These are phyloP conservation scores for Begonia masoniana DNA, from an alignment of 306 rosid genomes.

Conservation along the genomic window DNA sequence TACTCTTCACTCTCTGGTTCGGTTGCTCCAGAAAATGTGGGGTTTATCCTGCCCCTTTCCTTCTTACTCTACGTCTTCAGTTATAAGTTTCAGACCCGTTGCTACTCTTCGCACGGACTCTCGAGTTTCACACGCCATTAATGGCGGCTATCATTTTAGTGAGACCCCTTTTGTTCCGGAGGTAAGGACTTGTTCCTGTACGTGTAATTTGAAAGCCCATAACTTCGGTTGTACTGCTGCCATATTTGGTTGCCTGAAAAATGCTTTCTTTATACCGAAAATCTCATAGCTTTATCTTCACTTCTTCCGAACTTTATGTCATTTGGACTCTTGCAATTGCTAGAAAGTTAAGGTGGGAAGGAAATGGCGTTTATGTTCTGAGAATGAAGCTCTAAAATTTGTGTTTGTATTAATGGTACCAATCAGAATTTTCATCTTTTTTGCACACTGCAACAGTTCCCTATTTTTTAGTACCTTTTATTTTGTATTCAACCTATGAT, in stretches of 20 bases:
- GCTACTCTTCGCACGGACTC: conserved; percentile 19
- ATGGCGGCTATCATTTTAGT: conserved; percentile 6
- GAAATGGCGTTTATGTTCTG: neutral
- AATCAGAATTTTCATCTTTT: no score
- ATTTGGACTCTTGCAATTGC: no score
- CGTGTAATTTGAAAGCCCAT: neutral
- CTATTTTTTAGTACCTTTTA: no score
- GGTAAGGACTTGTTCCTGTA: conserved; percentile 16
- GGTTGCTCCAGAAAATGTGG: conserved; percentile 23
- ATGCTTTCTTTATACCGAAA: no score
- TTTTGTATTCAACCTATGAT: no score
- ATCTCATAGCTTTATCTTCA: neutral
- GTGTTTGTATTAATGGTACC: no score
- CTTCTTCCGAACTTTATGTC: no score
- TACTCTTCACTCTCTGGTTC: neutral
- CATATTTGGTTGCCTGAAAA: no score
- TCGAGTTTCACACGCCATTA: conserved; percentile 19
- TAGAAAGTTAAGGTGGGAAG: neutral
- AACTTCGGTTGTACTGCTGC: conserved; percentile 3
- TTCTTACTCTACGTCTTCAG: conserved; percentile 30
- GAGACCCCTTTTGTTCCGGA: conserved; percentile 61
- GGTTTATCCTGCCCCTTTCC: conserved; percentile 26
- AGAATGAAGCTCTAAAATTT: no score
- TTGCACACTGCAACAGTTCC: no score
- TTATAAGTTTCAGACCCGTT: conserved; percentile 21